Conservation (phyloP, 176 grass and related monocot species). For the Chrysopogon serrulatus region DNA sequence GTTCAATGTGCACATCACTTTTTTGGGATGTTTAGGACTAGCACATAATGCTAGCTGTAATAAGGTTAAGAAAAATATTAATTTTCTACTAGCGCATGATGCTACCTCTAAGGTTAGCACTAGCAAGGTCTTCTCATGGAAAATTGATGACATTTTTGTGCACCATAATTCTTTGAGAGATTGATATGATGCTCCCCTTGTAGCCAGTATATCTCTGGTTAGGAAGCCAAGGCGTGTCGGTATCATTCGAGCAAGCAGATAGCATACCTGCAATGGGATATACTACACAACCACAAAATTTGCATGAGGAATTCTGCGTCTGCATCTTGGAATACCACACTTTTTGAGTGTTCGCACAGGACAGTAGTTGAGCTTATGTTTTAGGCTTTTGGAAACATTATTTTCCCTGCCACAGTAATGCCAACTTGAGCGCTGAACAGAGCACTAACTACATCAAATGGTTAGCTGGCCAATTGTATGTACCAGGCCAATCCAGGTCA, state of each 20-base stretch:
- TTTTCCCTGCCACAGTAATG: not conserved
- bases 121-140: not conserved
- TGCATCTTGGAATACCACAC: conserved; percentile 11
- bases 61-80: not conserved
- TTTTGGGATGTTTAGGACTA: not conserved
- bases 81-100: not conserved
- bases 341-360: conserved; percentile 22
- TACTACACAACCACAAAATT: conserved; percentile 28
- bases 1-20: not conserved
- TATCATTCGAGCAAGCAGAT: not conserved
- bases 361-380: not conserved
- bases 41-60: not conserved
- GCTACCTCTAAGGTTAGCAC: not conserved
- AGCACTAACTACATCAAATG: not conserved
- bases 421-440: not conserved
- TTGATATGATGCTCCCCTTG: not conserved
- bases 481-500: not conserved
- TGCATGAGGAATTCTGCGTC: conserved; percentile 24
- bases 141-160: not conserved
- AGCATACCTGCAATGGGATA: conserved; percentile 4
- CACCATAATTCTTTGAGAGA: not conserved
- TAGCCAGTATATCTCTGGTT: not conserved
- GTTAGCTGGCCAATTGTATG: not conserved
- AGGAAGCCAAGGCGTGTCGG: conserved; percentile 4
- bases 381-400: not conserved